phyloP scores from a whole-genome alignment of 75 land plant genomes.

The Cryptomeria japonica region DNA sequence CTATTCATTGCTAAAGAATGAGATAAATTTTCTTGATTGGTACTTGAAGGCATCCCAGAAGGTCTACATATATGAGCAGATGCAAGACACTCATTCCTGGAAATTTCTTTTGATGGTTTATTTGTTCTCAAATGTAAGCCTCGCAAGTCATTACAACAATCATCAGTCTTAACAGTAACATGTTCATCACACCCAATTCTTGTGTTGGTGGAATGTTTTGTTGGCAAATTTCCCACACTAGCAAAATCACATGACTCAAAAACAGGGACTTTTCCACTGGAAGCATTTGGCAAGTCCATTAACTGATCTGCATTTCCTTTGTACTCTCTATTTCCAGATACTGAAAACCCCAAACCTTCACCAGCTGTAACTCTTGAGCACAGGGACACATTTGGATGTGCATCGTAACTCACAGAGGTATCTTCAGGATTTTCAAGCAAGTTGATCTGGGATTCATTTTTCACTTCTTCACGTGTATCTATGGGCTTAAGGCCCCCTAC shows the following conservation, averaged over 20 bases:
- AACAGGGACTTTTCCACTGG: not conserved
- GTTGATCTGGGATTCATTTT: not conserved
- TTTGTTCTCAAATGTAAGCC: not conserved
- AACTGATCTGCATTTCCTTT: not conserved
- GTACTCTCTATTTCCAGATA: not conserved
- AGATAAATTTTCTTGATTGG: not conserved
- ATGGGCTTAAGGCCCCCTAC: not conserved
- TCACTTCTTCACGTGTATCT: not conserved
- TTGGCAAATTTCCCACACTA: not conserved
- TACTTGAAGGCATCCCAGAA: not conserved
- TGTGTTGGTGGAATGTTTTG: not conserved
- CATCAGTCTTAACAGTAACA: not conserved
- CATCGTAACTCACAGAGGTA: not conserved
- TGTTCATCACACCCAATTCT: not conserved
- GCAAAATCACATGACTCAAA: not conserved
- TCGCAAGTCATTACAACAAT: not conserved
- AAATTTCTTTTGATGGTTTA: not conserved
- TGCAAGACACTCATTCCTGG: not conserved
- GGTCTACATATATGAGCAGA: not conserved
- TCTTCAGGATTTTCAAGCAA: not conserved
- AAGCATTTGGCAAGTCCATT: not conserved
- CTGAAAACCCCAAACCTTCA: not conserved
- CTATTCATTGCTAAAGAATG: not conserved
- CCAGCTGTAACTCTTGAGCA: not conserved
- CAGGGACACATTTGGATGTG: not conserved